A percentile compares a stretch with the other conserved stretches of the same genome.
Conservation (phyloP, 2,329 filamentous ascomycete species). For the Calonectria naviculata region DNA sequence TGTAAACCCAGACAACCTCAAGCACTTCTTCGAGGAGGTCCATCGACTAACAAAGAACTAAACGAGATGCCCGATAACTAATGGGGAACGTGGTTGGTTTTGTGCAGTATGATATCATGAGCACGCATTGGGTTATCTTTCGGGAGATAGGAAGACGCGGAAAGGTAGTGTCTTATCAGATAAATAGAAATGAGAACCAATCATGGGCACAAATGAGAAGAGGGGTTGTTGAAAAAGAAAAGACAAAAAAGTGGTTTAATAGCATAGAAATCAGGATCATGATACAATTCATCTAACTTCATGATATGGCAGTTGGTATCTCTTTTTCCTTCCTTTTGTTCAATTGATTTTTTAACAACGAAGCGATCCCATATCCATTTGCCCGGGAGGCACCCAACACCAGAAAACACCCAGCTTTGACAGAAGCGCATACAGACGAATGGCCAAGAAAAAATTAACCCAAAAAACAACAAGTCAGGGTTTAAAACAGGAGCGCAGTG, state of each 20-base stretch:
- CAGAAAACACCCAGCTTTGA: constrained; percentile 38
- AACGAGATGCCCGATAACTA: neutral
- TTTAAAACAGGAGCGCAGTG: neutral
- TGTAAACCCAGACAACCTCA: constrained; percentile 92
- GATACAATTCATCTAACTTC: constrained; percentile 24
- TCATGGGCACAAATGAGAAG: constrained; percentile 8
- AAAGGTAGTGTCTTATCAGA: constrained; percentile 12
- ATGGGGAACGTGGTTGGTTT: neutral
- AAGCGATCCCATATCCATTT: constrained; percentile 20
- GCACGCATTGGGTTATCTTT: neutral
- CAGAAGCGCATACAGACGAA: constrained; percentile 12
- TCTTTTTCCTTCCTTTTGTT: constrained; percentile 25
- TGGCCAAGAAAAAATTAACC: neutral
- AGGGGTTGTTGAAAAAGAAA: constrained; percentile 17
- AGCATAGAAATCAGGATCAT: constrained; percentile 33
- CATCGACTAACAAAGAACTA: constrained; percentile 72
- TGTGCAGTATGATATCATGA: neutral
- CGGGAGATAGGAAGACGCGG: constrained; percentile 1
- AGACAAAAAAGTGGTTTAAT: constrained; percentile 28
- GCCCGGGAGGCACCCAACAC: constrained; percentile 29
- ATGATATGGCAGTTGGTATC: constrained; percentile 32
- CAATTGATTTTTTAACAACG: neutral
- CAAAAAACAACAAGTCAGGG: neutral
- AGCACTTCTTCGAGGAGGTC: constrained; percentile 94
- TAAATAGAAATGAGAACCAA: constrained; percentile 10